Conservation (phyloP, 2,329 filamentous ascomycete species). For the Aspergillus fructus region DNA sequence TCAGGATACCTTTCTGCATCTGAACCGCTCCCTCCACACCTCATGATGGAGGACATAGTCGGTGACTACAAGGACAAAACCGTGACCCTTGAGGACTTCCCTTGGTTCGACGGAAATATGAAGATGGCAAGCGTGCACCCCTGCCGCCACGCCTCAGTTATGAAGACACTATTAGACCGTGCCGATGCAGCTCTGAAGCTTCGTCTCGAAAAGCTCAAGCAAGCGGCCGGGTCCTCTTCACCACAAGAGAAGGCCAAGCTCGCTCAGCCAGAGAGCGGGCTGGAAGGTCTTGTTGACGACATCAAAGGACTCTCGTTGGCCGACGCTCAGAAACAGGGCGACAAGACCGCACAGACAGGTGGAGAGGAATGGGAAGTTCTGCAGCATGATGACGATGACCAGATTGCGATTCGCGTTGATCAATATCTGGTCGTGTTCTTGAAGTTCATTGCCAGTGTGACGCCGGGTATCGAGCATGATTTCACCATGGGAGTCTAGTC, state of each 20-base stretch:
- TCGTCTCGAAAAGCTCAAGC: slow-evolving; percentile 76
- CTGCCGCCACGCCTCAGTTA: slow-evolving; percentile 94
- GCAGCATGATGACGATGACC: slow-evolving; percentile 50
- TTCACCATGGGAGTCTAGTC: slow-evolving; percentile 89
- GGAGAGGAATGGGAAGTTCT: slow-evolving; percentile 66
- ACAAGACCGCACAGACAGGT: slow-evolving; percentile 31
- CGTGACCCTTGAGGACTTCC: slow-evolving; percentile 95
- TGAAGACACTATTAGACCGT: slow-evolving; percentile 95
- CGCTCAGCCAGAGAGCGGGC: slow-evolving; percentile 52
- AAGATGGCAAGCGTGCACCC: slow-evolving; percentile 98
- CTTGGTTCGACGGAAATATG: slow-evolving; percentile 84
- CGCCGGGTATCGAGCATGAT: slow-evolving; percentile 94
- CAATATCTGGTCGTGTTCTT: slow-evolving; percentile 54
- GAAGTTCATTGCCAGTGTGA: slow-evolving; percentile 81
- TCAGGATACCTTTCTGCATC: slow-evolving; percentile 81
- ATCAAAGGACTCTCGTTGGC: slow-evolving; percentile 65
- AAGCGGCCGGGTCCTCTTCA: slow-evolving; percentile 54
- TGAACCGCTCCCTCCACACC: slow-evolving; percentile 75
- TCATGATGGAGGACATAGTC: slow-evolving; percentile 96
- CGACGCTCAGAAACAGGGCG: slow-evolving; percentile 32
- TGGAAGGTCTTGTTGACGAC: slow-evolving; percentile 85
- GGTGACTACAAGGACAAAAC: slow-evolving; percentile 99
- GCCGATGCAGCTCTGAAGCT: slow-evolving; percentile 91
- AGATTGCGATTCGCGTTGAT: slow-evolving; percentile 51
- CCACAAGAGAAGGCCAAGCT: slow-evolving; percentile 24